phyloP scores from a whole-genome alignment of 192 early-diverging fungal species.

The Coemansia biformis region DNA sequence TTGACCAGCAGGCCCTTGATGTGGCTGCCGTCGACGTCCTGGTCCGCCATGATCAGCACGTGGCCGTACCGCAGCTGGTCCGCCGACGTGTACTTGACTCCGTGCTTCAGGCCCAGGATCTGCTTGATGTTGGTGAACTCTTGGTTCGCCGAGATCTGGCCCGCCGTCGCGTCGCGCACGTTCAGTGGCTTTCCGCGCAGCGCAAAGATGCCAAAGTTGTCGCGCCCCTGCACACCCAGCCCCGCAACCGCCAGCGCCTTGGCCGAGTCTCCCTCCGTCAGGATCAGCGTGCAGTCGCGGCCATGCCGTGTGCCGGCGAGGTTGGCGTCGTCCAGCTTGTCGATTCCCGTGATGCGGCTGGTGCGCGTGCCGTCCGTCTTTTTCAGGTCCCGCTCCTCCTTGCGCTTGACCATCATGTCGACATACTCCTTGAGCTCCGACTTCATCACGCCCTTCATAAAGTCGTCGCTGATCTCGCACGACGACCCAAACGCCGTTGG shows the following conservation, averaged over 20 bases:
- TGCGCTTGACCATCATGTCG: conserved; percentile 61
- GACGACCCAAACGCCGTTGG: conserved; percentile 73
- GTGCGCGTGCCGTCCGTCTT: conserved; percentile 79
- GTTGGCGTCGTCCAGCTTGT: conserved; percentile 94
- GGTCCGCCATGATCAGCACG: conserved; percentile 99
- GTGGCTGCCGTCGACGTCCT: conserved; percentile 94
- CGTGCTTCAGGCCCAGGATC: conserved; percentile 91
- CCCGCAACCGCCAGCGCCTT: conserved; percentile 85
- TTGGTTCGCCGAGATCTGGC: conserved; percentile 68
- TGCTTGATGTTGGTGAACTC: conserved; percentile 87
- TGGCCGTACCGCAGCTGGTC: conserved; percentile 85
- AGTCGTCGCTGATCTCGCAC: conserved; percentile 68
- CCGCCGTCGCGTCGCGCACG: conserved; percentile 77
- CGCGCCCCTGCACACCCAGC: conserved; percentile 80
- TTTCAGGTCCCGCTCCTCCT: conserved; percentile 71
- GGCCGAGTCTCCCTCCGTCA: conserved; percentile 97
- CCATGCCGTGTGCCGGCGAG: conserved; percentile 73
- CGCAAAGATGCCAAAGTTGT: conserved; percentile 91
- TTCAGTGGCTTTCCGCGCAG: conserved; percentile 96
- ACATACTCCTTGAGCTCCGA: conserved; percentile 82
- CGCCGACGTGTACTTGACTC: conserved; percentile 65
- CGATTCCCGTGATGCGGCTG: conserved; percentile 66
- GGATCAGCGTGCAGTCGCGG: conserved; percentile 83
- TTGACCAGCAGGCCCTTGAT: conserved; percentile 98
- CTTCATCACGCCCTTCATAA: conserved; percentile 78